phyloP scores from a whole-genome alignment of 208 protist species.

The Strigomonas culicis region DNA sequence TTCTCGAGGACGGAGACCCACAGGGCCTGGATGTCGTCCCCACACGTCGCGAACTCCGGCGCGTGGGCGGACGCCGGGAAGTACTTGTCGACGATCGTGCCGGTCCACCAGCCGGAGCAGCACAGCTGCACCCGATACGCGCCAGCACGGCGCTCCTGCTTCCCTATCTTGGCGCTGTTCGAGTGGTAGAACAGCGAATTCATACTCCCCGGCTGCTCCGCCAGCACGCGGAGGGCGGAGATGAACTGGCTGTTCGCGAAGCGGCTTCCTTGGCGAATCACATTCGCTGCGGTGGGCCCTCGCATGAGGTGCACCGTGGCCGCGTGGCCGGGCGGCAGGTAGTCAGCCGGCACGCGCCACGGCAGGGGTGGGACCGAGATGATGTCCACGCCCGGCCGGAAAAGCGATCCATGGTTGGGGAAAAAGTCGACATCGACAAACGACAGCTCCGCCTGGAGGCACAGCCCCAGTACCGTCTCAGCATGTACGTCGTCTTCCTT shows the following conservation, averaged over 20 bases:
- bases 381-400: constrained; percentile 11
- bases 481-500: constrained; percentile 18
- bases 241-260: constrained; percentile 42
- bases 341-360: constrained; percentile 43
- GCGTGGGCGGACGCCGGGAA: constrained; percentile 24
- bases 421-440: constrained; percentile 58
- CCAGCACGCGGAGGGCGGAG: constrained; percentile 35
- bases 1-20: constrained; percentile 79
- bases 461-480: constrained; percentile 17
- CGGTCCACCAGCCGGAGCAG: constrained; percentile 42
- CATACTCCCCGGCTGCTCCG: constrained; percentile 25
- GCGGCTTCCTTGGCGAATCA: constrained; percentile 27
- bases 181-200: constrained; percentile 46
- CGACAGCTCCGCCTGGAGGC: constrained; percentile 27
- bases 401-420: constrained; percentile 35
- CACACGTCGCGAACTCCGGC: constrained; percentile 30
- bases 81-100: constrained; percentile 42
- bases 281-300: constrained; percentile 24
- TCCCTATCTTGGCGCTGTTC: constrained; percentile 16
- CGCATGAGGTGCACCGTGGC: constrained; percentile 54
- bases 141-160: constrained; percentile 32
- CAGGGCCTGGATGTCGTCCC: constrained; percentile 35
- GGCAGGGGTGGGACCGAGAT: constrained; percentile 28
- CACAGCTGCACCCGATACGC: constrained; percentile 56
- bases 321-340: constrained; percentile 24